Base-by-base conservation (phyloP, 306 rosid genomes). In the Trichosanthes truncata region DNA sequence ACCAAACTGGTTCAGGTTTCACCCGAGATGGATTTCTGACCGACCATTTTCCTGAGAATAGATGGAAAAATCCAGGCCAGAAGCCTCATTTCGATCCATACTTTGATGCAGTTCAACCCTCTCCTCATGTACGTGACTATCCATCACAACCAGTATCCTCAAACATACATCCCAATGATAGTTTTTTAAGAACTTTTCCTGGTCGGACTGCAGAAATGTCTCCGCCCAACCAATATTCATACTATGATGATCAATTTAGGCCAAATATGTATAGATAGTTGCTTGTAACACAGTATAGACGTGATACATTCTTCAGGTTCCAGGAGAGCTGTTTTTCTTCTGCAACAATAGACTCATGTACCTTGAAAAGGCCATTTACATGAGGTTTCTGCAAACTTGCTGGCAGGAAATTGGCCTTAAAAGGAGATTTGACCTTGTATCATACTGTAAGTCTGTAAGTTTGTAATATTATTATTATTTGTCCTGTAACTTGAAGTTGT, bases 221-320 rank as follows among this genome's bases (percentile, higher is more conserved):
- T 49, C 88, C 84, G 12, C 76, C 88, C 5, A 80, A 83, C 81
- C 77, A 68, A 35, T 81, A 81, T 79, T 80, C 93, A 46, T 90
- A 71, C 49, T 75, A 87, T 31, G 84, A 84, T 48, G 90, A 87
- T 82, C 91, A 78, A 53, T 75, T 65, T 79, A 85, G 89, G 81
- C 87, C 85, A 72, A 82, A 83, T 85, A 81, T 86, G 93, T 90
- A 90, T 81, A 87, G 87, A 63, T 87, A 84, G 84, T 74, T 79
- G 41, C 68, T 17, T 59, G 81, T 61, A 65, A 29, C 26, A n/a
- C 48, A 18, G 13, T 46, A 33, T 78, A 40, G 33, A 52, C 38
- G 46, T 74, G 78, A 74, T 29, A 52, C 48, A 52, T 31, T 51
- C 59, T 72, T 74, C 60, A 74, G 78, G 78, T 72, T 72, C 59